These are phyloP conservation scores for Colletotrichum sidae DNA, from an alignment of 2,329 filamentous ascomycete genomes.

Conservation along the genomic window DNA sequence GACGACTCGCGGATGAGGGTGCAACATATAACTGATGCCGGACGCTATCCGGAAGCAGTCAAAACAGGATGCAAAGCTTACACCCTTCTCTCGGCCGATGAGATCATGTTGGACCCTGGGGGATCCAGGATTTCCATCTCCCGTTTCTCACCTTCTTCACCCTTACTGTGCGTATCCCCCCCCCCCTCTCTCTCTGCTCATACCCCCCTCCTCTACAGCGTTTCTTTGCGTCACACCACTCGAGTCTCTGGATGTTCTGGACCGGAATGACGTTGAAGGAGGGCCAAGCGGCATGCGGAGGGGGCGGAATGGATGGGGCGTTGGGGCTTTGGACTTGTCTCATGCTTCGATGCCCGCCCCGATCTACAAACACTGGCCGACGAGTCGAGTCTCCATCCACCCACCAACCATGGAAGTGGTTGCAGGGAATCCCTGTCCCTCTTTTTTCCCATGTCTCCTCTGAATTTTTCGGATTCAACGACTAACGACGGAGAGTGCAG, in stretches of 20 bases:
- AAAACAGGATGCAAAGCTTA: constrained; percentile 39
- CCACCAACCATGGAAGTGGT: constrained; percentile 6
- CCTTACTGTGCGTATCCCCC: no score
- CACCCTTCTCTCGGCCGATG: constrained; percentile 33
- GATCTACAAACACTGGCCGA: constrained; percentile 23
- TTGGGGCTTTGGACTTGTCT: constrained; percentile 32
- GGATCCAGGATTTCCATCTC: constrained; percentile 21
- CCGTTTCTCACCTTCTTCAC: background rate
- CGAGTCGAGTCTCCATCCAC: constrained; percentile 6
- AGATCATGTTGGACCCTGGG: constrained; percentile 41
- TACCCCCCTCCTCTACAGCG: constrained; percentile 9
- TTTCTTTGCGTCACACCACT: constrained; percentile 35
- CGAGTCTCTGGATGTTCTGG: constrained; percentile 32
- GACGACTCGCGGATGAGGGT: constrained; percentile 27
- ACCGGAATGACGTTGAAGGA: constrained; percentile 45
- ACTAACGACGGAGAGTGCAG: background rate
- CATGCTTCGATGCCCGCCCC: constrained; percentile 29
- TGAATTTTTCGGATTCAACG: constrained; percentile 9
- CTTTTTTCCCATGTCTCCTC: background rate
- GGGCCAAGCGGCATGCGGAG: constrained; percentile 36
- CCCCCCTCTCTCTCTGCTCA: background rate
- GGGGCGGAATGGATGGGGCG: constrained; percentile 32
- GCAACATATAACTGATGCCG: constrained; percentile 38
- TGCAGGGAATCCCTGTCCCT: constrained; percentile 26
- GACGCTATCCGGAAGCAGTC: constrained; percentile 23